These are phyloP conservation scores for Dipteronia dyeriana DNA, from an alignment of 345 rosid species.

Conservation along the genomic window DNA sequence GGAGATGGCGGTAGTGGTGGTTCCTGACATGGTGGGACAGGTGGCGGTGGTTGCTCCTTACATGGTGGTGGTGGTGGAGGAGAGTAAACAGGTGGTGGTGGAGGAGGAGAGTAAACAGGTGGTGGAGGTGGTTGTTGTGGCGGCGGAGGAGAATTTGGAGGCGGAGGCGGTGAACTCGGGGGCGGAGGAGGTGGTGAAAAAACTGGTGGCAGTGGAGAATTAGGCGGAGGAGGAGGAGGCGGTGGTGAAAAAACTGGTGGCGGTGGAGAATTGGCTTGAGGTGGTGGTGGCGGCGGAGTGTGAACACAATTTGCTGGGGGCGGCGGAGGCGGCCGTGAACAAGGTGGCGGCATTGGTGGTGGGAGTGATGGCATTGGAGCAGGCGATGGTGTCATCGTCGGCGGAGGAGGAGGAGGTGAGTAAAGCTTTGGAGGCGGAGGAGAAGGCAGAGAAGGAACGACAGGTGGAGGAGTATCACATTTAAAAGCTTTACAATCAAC, in stretches of 20 bases:
- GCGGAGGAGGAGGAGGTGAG: slow-evolving; percentile 5
- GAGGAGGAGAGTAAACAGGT: slow-evolving; percentile 21
- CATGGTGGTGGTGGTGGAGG: slow-evolving; percentile 21
- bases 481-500: slow-evolving; percentile 49
- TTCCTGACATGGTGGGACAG: slow-evolving; percentile 4
- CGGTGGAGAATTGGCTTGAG: no score
- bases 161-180: slow-evolving; percentile 15
- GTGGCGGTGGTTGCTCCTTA: slow-evolving; percentile 7
- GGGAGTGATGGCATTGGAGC: no score
- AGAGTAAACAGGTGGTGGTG: slow-evolving; percentile 20
- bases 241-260: no score
- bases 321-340: slow-evolving; percentile 10
- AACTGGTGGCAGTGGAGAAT: neutral
- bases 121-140: slow-evolving; percentile 21
- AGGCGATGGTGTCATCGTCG: neutral
- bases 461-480: slow-evolving; percentile 34
- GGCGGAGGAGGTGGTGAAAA: slow-evolving; percentile 14
- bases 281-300: no score
- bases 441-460: slow-evolving; percentile 1
- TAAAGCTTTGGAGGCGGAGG: slow-evolving; percentile 12
- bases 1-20: slow-evolving; percentile 15
- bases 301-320: neutral
- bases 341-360: slow-evolving; percentile 11
- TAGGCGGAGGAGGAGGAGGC: slow-evolving; percentile 6
- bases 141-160: slow-evolving; percentile 17